Evolutionary conservation across 345 rosid species (phyloP), one percentile per base, ranked within the genome.

Genomic region (Gossypium bickii): DNA sequence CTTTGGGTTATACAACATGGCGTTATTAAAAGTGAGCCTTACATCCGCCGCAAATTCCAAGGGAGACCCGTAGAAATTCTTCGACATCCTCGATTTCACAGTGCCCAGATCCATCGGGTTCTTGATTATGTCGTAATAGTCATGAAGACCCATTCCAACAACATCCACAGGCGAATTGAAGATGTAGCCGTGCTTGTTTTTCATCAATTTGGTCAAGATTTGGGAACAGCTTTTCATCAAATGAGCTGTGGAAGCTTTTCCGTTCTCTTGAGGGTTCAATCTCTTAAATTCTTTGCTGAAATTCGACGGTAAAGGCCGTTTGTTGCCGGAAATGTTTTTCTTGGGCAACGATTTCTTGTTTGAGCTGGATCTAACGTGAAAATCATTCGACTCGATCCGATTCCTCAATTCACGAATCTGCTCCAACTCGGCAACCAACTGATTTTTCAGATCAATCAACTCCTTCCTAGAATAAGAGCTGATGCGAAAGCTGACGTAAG

Each of bases 31-130:
- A 13, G 94, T 90, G 82, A 90, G 81, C 72, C 93, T 84, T 25
- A 92, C 93, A 80, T 91, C 97, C 0, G 85, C 76, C 0, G 94
- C 97, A 9, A 91, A 91, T 75, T 86, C 89, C 52, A 67, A 0
- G 0, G 97, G 92, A 25, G 94, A 86, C 48, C 52, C 76, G 55
- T 89, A 91, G 49, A 82, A 44, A 15, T 87, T 79, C 73, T 86
- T 84, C 1, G 78, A 70, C 48, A 91, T 79, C 74, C 82, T 91
- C 62, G 81, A 61, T 74, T 88, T 89, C 0, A 91, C 89, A 0
- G 93, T 87, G 1, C 97, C 97, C 55, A 91, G 88, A 89, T 91
- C 97, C 94, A 91, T 91, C 0, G 97, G 97, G 17, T 68, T 77
- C 83, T 82, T 91, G 72, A 91, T 88, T 27, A 91, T 80, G 18